Percentiles rank a stretch among this genome's conserved stretches.
phyloP scores from a whole-genome alignment of 352 stramenopile species.

The Bremia lactucae region DNA sequence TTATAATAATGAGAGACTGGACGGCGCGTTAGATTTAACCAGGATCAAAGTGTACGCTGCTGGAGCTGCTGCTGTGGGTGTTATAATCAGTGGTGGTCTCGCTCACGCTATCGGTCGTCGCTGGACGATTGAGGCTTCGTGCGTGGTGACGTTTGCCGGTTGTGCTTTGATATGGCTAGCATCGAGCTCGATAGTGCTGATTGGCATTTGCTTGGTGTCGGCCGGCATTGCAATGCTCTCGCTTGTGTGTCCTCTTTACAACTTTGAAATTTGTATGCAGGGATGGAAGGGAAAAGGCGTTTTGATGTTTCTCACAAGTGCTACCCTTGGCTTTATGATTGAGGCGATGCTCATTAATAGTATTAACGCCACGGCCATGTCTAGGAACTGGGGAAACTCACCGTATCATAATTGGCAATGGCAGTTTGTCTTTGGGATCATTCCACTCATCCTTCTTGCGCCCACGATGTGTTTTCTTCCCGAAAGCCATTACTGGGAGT shows the following conservation, averaged over 20 bases:
- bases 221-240: slow-evolving; percentile 72
- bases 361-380: slow-evolving; percentile 64
- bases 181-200: slow-evolving; percentile 53
- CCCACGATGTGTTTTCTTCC: slow-evolving; percentile 51
- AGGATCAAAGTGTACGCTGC: slow-evolving; percentile 67
- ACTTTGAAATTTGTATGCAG: slow-evolving; percentile 82
- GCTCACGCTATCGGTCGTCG: slow-evolving; percentile 55
- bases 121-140: slow-evolving; percentile 48
- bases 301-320: slow-evolving; percentile 70
- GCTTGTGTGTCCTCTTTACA: slow-evolving; percentile 68
- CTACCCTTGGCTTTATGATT: slow-evolving; percentile 62
- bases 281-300: slow-evolving; percentile 83
- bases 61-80: slow-evolving; percentile 36
- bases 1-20: slow-evolving; percentile 52
- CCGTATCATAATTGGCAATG: slow-evolving; percentile 68
- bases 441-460: slow-evolving; percentile 55
- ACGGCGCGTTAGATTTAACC: slow-evolving; percentile 38
- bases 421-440: slow-evolving; percentile 68
- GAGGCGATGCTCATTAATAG: slow-evolving; percentile 61
- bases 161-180: slow-evolving; percentile 58
- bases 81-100: slow-evolving; percentile 34
- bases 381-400: slow-evolving; percentile 48
- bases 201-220: slow-evolving; percentile 56
- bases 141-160: slow-evolving; percentile 47
- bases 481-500: slow-evolving; percentile 73